Evolutionary conservation across 768 basidiomycete genomes (phyloP), one percentile per base, ranked within the genome.

Genomic region (Mycena capillaripes): DNA sequence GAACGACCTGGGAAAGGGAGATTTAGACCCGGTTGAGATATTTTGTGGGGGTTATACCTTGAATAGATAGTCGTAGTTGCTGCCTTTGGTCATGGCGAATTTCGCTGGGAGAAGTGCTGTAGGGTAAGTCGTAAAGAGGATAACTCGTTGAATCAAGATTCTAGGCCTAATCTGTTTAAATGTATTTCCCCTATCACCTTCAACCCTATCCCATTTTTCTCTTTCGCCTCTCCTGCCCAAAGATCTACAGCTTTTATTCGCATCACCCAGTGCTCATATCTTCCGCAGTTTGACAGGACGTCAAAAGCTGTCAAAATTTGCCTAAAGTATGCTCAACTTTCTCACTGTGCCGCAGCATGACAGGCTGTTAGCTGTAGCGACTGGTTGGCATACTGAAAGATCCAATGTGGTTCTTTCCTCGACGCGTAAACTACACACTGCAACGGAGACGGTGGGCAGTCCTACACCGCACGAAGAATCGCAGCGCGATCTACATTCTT

Each of bases 61-160:
- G 93, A 99, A 98, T 76, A 99, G 92, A 88, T 94, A 99, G 82
- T 98, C 97, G 86, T 98, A 99, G 89, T 96, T 97, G 87, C 92
- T 95, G 77, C 91, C 93, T 88, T 97, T 96, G 69, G 95, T 83
- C 97, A 98, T 98, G 76, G 71, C 79, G 38, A 53, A 42, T n/a
- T 66, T 74, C 73, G 21, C 23, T 27, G 71, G 64, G 61, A 55
- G 40, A 30, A 50, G 27, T 38, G 66, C 29, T 17, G 40, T 32
- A 29, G 42, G 27, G 67, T 17, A n/a, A 34, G 64, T 53, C 21
- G 56, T 36, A 36, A 59, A 36, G 44, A 52, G 38, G 40, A 32
- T 48, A n/a, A 48, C 46, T 48, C 46, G 46, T 48, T 48, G 6
- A n/a, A 48, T 48, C n/a, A 48, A 48, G 21, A 48, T 48, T 48